Conservation (phyloP, 805 yeast genomes). For the Candida parachauliodes region DNA sequence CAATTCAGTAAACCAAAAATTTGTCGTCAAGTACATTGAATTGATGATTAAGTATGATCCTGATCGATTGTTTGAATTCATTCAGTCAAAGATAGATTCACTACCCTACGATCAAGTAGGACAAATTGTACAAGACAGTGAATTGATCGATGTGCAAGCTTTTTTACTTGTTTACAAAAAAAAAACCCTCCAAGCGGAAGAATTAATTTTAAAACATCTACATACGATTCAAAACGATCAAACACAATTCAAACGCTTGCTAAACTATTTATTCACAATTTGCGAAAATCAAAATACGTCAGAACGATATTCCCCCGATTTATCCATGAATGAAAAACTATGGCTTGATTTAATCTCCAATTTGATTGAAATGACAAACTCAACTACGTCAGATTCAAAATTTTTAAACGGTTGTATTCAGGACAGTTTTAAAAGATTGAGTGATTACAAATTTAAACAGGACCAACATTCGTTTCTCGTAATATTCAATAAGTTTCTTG, state of each 20-base stretch:
- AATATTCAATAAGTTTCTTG: conserved; percentile 54
- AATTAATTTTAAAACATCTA: conserved; percentile 19
- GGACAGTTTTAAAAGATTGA: conserved; percentile 28
- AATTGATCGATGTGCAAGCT: conserved; percentile 29
- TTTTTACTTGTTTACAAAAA: conserved; percentile 21
- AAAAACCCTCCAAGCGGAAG: conserved; percentile 28
- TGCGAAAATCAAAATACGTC: conserved; percentile 21
- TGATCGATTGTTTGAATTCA: conserved; percentile 13
- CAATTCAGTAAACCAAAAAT: conserved; percentile 9
- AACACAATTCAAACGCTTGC: conserved; percentile 29
- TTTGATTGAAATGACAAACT: conserved; percentile 19
- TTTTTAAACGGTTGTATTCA: conserved; percentile 28
- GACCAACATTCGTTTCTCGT: conserved; percentile 43
- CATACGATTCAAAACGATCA: conserved; percentile 9
- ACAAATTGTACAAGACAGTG: conserved; percentile 12
- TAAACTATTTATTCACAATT: conserved; percentile 29
- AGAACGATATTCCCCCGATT: conserved; percentile 8
- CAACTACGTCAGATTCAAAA: conserved; percentile 1
- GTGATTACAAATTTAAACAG: conserved; percentile 22
- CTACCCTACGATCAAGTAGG: conserved; percentile 9
- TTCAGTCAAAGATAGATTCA: conserved; percentile 9
- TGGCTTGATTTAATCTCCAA: conserved; percentile 29
- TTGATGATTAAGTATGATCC: conserved; percentile 19
- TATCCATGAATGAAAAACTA: conserved; percentile 20
- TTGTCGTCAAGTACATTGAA: conserved; percentile 18